Evolutionary conservation across 208 protist species (phyloP).

Genomic region (Leishmania arabica): DNA sequence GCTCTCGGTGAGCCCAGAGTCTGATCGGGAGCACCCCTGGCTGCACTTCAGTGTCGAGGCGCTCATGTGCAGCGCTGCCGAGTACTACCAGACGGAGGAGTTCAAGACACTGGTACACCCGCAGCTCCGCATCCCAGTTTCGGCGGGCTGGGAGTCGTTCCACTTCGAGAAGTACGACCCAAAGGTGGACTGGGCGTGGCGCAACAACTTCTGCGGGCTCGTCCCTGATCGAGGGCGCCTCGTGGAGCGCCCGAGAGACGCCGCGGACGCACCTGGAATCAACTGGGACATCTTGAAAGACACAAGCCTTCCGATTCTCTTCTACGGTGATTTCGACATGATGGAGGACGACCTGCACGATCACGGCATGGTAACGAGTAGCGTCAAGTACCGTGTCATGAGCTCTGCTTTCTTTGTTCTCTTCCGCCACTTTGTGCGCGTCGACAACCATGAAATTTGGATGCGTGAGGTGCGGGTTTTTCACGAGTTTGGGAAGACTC

Average conservation of each 20-base stretch:
- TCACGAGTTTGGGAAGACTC: constrained; percentile 65
- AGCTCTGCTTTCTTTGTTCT: constrained; percentile 73
- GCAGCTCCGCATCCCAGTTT: constrained; percentile 65
- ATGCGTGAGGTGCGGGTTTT: constrained; percentile 78
- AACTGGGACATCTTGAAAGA: constrained; percentile 83
- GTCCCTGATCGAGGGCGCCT: constrained; percentile 7
- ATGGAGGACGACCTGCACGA: constrained; percentile 90
- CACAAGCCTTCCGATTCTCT: constrained; percentile 58
- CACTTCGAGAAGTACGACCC: constrained; percentile 63
- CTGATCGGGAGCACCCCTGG: constrained; percentile 27
- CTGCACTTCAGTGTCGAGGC: constrained; percentile 55
- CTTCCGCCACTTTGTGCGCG: constrained; percentile 69
- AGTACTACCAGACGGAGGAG: constrained; percentile 61
- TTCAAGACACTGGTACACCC: constrained; percentile 35
- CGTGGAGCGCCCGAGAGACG: constrained; percentile 29
- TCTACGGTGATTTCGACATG: constrained; percentile 73
- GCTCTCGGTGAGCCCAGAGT: constrained; percentile 37
- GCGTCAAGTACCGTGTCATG: constrained; percentile 81
- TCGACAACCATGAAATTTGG: constrained; percentile 64
- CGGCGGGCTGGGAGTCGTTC: constrained; percentile 55
- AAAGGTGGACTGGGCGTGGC: constrained; percentile 87
- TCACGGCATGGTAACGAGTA: constrained; percentile 60
- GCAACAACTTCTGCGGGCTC: constrained; percentile 74
- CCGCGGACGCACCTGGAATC: constrained; percentile 43
- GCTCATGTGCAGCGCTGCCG: constrained; percentile 49